Conservation (phyloP, 2,329 filamentous ascomycete genomes). For the Tolypocladium nubicola region DNA sequence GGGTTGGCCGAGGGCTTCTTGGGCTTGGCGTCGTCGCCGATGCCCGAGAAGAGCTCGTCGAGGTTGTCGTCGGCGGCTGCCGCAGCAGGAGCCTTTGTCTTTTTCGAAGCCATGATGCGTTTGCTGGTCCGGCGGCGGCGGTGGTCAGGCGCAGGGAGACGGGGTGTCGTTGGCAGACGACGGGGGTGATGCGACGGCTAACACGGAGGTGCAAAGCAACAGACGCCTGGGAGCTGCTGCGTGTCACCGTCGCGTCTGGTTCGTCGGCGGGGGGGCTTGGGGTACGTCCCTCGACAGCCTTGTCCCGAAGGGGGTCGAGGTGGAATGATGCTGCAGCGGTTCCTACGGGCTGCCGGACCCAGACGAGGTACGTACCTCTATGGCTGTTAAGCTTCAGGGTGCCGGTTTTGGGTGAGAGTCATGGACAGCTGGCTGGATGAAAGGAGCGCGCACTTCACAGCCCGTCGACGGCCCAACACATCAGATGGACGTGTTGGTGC, state of each 20-base stretch:
- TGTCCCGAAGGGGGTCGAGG: neutral
- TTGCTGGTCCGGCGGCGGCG: neutral
- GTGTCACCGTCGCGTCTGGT: neutral
- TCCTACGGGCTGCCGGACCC: neutral
- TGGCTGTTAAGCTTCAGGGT: too few species aligned
- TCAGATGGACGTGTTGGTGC: too few species aligned
- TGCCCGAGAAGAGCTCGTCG: conserved; percentile 54
- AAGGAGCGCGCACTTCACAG: neutral
- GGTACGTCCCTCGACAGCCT: neutral
- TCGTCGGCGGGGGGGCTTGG: neutral
- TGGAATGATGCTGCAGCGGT: neutral
- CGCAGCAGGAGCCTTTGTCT: conserved; percentile 38
- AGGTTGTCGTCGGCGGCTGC: conserved; percentile 51
- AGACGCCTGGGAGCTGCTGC: neutral
- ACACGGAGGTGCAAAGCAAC: neutral
- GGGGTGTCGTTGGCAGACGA: neutral
- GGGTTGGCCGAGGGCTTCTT: conserved; percentile 33
- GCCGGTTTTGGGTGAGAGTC: neutral
- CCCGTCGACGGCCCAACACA: neutral
- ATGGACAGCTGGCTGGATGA: neutral
- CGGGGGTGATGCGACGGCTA: neutral
- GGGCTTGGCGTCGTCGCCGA: conserved; percentile 40
- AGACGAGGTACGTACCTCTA: neutral
- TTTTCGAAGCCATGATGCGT: conserved; percentile 47
- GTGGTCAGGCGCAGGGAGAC: neutral